phyloP scores from a whole-genome alignment of 495 filamentous ascomycete species.

The Melanomma pulvis-pyrius region DNA sequence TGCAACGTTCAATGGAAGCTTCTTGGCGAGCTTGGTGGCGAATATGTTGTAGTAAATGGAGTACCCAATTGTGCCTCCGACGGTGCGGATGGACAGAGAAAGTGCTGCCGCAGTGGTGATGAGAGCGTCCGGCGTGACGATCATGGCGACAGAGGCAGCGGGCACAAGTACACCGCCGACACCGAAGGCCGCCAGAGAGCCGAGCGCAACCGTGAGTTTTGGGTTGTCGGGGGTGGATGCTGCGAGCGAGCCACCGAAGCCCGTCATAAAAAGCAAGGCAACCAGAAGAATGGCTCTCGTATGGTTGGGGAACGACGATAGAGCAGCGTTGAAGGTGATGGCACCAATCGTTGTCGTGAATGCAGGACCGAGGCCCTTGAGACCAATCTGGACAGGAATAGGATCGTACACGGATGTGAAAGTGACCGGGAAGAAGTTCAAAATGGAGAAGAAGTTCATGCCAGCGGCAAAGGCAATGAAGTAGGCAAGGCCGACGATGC shows the following conservation, averaged over 20 bases:
- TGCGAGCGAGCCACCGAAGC: slow-evolving; percentile 36
- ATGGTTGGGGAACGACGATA: slow-evolving; percentile 25
- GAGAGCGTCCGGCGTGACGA: slow-evolving; percentile 41
- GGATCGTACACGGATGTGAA: slow-evolving; percentile 38
- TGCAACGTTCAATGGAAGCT: slow-evolving; percentile 34
- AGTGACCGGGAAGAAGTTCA: slow-evolving; percentile 41
- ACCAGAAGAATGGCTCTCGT: slow-evolving; percentile 37
- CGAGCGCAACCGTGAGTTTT: slow-evolving; percentile 36
- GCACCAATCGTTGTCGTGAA: slow-evolving; percentile 36
- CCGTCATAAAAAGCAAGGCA: slow-evolving; percentile 31
- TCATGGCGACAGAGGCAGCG: slow-evolving; percentile 42
- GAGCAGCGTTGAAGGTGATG: slow-evolving; percentile 36
- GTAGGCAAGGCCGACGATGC: slow-evolving; percentile 38
- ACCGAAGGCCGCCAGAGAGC: slow-evolving; percentile 34
- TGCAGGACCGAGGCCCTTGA: slow-evolving; percentile 38
- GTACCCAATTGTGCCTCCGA: slow-evolving; percentile 73
- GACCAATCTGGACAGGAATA: slow-evolving; percentile 40
- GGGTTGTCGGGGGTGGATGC: slow-evolving; percentile 37
- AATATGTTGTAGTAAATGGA: slow-evolving; percentile 79
- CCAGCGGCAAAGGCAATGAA: slow-evolving; percentile 41
- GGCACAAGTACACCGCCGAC: slow-evolving; percentile 44
- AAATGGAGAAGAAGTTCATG: slow-evolving; percentile 42
- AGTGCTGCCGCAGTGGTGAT: slow-evolving; percentile 42
- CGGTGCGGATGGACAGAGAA: slow-evolving; percentile 72
- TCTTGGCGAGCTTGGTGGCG: slow-evolving; percentile 58